Percentiles rank a stretch among this genome's conserved stretches.
These are phyloP conservation scores for Fusarium cicatricum DNA, from an alignment of 2,329 filamentous ascomycete species.

Conservation along the genomic window DNA sequence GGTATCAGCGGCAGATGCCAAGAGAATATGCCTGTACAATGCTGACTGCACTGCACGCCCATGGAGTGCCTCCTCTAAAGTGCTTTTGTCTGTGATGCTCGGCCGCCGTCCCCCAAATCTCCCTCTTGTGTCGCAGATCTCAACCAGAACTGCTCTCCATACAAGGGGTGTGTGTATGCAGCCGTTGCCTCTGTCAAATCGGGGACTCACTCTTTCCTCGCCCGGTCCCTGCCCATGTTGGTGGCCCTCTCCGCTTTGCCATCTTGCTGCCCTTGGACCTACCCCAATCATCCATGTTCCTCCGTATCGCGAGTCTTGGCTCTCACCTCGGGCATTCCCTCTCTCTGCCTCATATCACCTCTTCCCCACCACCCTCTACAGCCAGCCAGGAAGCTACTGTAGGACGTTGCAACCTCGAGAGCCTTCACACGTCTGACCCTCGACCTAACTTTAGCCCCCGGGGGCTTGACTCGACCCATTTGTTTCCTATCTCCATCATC, in stretches of 20 bases:
- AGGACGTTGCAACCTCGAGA: conserved; percentile 18
- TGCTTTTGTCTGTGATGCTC: neutral
- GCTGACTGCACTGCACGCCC: neutral
- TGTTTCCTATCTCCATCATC: conserved; percentile 15
- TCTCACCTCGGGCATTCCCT: conserved; percentile 18
- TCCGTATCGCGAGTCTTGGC: conserved; percentile 37
- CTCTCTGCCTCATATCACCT: neutral
- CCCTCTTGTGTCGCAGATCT: conserved; percentile 15
- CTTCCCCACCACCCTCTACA: conserved; percentile 20
- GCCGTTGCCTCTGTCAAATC: conserved; percentile 19
- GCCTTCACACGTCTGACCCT: conserved; percentile 15
- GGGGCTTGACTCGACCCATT: conserved; percentile 4
- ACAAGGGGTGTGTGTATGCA: conserved; percentile 25
- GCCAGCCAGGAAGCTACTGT: no score
- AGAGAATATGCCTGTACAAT: neutral
- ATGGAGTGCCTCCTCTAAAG: neutral
- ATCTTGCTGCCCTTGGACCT: conserved; percentile 23
- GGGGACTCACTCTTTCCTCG: conserved; percentile 15
- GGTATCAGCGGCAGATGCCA: neutral
- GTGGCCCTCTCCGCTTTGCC: conserved; percentile 23
- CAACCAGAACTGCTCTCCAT: conserved; percentile 1
- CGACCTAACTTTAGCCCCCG: conserved; percentile 11
- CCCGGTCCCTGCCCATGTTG: conserved; percentile 17
- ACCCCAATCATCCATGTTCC: conserved; percentile 36
- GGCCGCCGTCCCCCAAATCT: conserved; percentile 4